Evolutionary conservation across 768 basidiomycete species (phyloP).

Genomic region (Neoboletus brunneissimus): DNA sequence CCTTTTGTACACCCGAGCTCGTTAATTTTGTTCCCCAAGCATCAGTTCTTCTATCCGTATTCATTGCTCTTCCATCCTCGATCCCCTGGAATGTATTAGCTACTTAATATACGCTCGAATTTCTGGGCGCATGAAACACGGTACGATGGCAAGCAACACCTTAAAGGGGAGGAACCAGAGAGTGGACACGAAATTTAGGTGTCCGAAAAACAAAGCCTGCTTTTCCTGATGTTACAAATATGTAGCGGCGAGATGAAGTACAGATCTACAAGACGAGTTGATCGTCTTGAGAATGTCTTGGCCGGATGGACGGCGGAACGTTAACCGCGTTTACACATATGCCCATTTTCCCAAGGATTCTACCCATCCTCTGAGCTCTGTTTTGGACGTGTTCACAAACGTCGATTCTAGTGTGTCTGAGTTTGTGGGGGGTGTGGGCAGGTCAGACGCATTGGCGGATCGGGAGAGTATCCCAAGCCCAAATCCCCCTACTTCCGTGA

Average conservation of each 20-base stretch:
- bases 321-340: conserved; percentile 30
- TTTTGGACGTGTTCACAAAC: conserved; percentile 28
- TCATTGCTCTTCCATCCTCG: neutral
- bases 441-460: conserved; percentile 24
- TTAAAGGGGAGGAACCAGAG: neutral
- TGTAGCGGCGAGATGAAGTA: conserved; percentile 4
- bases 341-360: conserved; percentile 38
- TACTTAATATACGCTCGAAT: neutral
- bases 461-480: conserved; percentile 85
- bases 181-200: too few species aligned
- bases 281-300: neutral
- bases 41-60: neutral
- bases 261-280: neutral
- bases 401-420: conserved; percentile 14
- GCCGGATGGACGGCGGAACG: neutral
- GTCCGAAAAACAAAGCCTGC: neutral
- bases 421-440: conserved; percentile 27
- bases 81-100: conserved; percentile 14
- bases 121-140: neutral
- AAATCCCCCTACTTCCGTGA: conserved; percentile 90
- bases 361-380: conserved; percentile 37
- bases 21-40: conserved; percentile 1
- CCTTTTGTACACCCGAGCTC: neutral
- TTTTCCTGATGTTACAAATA: neutral
- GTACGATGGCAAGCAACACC: neutral